Percentiles rank a stretch among this genome's conserved stretches.
These are phyloP conservation scores for Biscogniauxia mediterranea DNA, from an alignment of 2,329 filamentous ascomycete species.

Conservation along the genomic window DNA sequence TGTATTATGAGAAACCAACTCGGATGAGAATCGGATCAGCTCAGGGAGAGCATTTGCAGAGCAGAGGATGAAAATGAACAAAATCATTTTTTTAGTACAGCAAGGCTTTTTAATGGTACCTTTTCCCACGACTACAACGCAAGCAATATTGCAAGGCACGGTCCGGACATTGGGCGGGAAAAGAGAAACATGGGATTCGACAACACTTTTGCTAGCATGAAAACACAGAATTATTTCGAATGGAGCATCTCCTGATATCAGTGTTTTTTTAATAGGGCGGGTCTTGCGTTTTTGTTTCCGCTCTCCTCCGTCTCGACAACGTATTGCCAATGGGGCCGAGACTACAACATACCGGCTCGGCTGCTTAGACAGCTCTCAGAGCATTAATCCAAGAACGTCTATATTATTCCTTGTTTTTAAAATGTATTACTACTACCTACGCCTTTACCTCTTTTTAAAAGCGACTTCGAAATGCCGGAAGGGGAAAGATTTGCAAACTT, in stretches of 20 bases:
- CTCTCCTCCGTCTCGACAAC: background rate
- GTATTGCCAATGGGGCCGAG: background rate
- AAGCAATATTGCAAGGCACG: background rate
- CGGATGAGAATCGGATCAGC: conserved; percentile 2
- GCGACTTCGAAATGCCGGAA: too few relatives aligned
- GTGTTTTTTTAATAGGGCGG: background rate
- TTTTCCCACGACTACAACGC: background rate
- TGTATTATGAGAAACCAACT: conserved; percentile 18
- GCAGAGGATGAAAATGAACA: conserved; percentile 10
- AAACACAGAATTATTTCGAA: background rate
- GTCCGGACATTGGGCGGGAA: background rate
- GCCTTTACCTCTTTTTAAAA: too few relatives aligned
- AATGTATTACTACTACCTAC: background rate
- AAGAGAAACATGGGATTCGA: background rate
- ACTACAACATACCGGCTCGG: background rate
- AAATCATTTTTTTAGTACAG: conserved; percentile 13
- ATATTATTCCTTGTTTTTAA: background rate
- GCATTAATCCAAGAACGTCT: background rate
- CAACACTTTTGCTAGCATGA: background rate
- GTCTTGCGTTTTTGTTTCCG: background rate
- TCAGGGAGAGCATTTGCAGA: conserved; percentile 10
- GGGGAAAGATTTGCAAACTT: too few relatives aligned
- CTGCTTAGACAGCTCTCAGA: background rate
- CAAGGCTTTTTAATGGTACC: background rate
- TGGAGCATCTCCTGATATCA: background rate